Percentiles rank a stretch among this genome's conserved stretches.
Evolutionary conservation across 164 flowering plant species (phyloP).

Genomic region (Liriodendron chinense): DNA sequence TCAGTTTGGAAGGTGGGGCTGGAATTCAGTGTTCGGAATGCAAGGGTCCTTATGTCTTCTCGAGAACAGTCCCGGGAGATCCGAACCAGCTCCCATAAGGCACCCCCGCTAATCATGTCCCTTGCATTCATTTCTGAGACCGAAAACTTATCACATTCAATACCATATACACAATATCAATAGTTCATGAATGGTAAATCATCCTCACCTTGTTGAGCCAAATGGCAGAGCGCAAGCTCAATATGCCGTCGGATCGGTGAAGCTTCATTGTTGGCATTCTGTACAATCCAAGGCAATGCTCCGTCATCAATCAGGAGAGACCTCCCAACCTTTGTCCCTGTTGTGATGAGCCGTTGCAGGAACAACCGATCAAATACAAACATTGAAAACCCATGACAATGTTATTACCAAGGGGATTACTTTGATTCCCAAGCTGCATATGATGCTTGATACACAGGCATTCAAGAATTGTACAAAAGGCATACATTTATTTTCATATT

Average conservation of each 20-base stretch:
- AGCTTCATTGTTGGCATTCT: slow-evolving; percentile 88
- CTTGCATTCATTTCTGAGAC: slow-evolving; percentile 74
- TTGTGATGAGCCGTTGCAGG: background rate
- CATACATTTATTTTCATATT: too few relatives aligned
- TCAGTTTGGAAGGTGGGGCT: slow-evolving; percentile 78
- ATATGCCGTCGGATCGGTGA: slow-evolving; percentile 83
- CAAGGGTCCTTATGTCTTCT: slow-evolving; percentile 84
- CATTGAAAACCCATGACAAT: background rate
- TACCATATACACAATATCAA: background rate
- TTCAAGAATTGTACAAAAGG: too few relatives aligned
- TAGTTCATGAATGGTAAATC: background rate
- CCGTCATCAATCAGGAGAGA: slow-evolving; percentile 92
- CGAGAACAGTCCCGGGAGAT: slow-evolving; percentile 85
- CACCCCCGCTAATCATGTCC: slow-evolving; percentile 89
- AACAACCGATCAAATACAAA: background rate
- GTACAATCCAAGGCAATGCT: slow-evolving; percentile 90
- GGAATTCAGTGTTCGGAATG: slow-evolving; percentile 55
- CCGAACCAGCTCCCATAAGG: slow-evolving; percentile 91
- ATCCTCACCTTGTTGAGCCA: slow-evolving; percentile 82
- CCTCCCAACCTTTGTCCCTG: slow-evolving; percentile 72
- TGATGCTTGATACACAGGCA: too few relatives aligned
- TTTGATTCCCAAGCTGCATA: too few relatives aligned
- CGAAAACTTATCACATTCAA: background rate
- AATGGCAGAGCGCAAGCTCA: slow-evolving; percentile 96
- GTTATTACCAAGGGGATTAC: too few relatives aligned